Conservation (phyloP, 306 rosid genomes). For the Malus fusca region DNA sequence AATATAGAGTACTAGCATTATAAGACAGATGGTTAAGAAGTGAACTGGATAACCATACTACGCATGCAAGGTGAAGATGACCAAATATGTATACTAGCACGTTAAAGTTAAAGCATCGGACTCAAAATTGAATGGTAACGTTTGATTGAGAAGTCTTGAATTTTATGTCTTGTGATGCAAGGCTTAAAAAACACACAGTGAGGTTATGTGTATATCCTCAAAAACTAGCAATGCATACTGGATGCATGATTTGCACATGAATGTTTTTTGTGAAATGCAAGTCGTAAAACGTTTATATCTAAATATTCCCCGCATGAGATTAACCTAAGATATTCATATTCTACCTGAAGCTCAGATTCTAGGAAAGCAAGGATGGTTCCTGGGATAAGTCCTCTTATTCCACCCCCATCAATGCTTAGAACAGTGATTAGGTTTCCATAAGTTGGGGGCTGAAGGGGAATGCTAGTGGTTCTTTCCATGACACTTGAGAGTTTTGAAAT, state of each 20-base stretch:
- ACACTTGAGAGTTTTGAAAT: not conserved
- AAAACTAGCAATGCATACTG: not conserved
- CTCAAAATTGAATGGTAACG: not conserved
- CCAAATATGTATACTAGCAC: not conserved
- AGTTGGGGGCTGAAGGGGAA: conserved; percentile 48
- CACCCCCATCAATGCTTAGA: conserved; percentile 84
- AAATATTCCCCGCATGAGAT: not conserved
- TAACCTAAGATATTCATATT: not conserved
- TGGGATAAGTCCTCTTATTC: conserved; percentile 71
- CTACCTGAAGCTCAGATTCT: conserved; percentile 49
- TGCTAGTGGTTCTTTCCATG: conserved; percentile 11
- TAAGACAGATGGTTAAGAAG: not conserved
- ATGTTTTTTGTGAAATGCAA: not conserved
- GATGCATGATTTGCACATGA: not conserved
- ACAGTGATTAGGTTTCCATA: conserved; percentile 53
- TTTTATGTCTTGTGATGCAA: not conserved
- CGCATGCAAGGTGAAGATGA: not conserved
- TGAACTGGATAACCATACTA: not conserved
- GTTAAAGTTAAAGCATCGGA: not conserved
- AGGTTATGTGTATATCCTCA: not conserved
- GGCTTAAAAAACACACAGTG: not conserved
- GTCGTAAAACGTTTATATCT: not conserved
- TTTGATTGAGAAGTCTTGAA: not conserved
- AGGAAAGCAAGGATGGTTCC: conserved; percentile 52
- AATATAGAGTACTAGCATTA: not conserved